These are phyloP conservation scores for Glomus cerebriforme DNA, from an alignment of 192 early-diverging fungal species.

Conservation along the genomic window DNA sequence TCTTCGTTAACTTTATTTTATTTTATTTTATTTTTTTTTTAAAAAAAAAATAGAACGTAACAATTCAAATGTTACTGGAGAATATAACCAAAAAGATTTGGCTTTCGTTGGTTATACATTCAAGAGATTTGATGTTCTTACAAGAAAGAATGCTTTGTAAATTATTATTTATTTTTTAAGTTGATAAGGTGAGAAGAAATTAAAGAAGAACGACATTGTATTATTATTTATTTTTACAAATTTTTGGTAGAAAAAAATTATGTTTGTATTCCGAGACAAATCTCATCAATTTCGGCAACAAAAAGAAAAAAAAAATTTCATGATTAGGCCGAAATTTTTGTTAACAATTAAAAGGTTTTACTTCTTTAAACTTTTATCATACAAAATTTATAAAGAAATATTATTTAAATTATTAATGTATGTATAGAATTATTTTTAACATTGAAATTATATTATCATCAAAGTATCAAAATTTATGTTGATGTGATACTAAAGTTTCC, in stretches of 20 bases:
- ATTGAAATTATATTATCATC: too few relatives aligned
- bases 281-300: neutral
- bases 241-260: too few relatives aligned
- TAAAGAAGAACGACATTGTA: neutral
- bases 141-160: constrained; percentile 69
- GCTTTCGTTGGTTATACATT: constrained; percentile 99
- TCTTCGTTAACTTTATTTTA: neutral
- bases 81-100: constrained; percentile 81
- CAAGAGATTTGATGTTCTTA: constrained; percentile 87
- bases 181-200: too few relatives aligned
- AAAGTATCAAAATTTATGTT: too few relatives aligned
- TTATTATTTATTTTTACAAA: neutral
- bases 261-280: neutral
- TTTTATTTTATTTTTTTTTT: too few relatives aligned
- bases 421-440: neutral
- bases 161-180: constrained; percentile 2
- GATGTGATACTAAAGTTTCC: too few relatives aligned
- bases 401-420: neutral
- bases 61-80: constrained; percentile 24
- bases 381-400: neutral
- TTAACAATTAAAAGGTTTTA: too few relatives aligned
- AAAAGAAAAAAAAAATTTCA: neutral
- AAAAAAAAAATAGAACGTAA: constrained; percentile 9
- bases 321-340: neutral
- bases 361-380: too few relatives aligned